phyloP scores from a whole-genome alignment of 2,329 filamentous ascomycete species.

The Cladophialophora bantiana region DNA sequence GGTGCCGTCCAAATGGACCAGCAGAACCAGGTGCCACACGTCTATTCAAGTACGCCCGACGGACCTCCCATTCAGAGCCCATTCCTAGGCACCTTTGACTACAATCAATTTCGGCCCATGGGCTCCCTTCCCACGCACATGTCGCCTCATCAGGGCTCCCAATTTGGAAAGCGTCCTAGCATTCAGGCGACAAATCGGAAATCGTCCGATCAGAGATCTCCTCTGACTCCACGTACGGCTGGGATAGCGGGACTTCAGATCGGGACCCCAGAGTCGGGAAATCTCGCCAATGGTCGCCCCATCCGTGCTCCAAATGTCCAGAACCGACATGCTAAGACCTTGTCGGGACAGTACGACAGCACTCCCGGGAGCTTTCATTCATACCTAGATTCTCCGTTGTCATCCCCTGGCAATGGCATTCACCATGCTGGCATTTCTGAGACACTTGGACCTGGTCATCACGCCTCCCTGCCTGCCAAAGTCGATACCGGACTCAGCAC shows the following conservation, averaged over 20 bases:
- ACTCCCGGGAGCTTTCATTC: conserved; percentile 82
- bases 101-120: conserved; percentile 73
- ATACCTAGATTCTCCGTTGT: conserved; percentile 86
- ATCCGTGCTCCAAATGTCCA: conserved; percentile 71
- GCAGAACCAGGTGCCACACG: conserved; percentile 70
- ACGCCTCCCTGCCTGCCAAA: conserved; percentile 88
- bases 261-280: conserved; percentile 72
- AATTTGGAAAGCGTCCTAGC: conserved; percentile 66
- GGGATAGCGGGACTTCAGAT: conserved; percentile 76
- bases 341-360: conserved; percentile 89
- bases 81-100: conserved; percentile 77
- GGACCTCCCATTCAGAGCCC: conserved; percentile 91
- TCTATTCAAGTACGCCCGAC: conserved; percentile 90
- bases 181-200: conserved; percentile 74
- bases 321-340: conserved; percentile 76
- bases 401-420: conserved; percentile 69
- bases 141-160: conserved; percentile 41
- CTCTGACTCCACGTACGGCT: conserved; percentile 86
- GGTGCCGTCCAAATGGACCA: conserved; percentile 66
- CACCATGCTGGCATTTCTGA: conserved; percentile 81
- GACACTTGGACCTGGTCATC: conserved; percentile 81
- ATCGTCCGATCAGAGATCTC: conserved; percentile 75
- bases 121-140: conserved; percentile 52
- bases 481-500: conserved; percentile 65
- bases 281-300: conserved; percentile 73